Base-by-base conservation (phyloP, 495 filamentous ascomycete genomes). In the Xylaria grammica region DNA sequence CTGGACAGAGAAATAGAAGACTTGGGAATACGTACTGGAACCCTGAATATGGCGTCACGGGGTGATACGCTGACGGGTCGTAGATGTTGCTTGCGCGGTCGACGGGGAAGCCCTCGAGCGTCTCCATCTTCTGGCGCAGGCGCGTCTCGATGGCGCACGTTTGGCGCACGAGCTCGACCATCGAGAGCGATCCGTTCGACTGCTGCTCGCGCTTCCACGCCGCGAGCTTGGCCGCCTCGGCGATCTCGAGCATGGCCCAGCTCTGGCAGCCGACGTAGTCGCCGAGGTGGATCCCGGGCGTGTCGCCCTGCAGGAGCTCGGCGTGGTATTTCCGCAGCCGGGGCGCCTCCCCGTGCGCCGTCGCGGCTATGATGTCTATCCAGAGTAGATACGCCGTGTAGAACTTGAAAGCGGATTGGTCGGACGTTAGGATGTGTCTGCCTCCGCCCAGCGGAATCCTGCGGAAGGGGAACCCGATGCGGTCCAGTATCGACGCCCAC, bases 331-430 rank as follows among this genome's bases (percentile, higher is more conserved):
- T 58, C 52, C 67, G 67, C 5, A 85, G 74, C 50, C 75, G 73
- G 20, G 83, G 82, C 8, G 69, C 70, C 32, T 74, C 61, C 46
- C 74, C 71, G 17, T 75, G 62, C 8, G 70, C 54, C 1, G 78
- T 83, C 69, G 80, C 80, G 27, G 78, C 77, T 10, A 85, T 66
- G 52, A 81, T 73, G 67, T 86, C 83, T 65, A 78, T 75, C 34
- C 79, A 70, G 11, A 85, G 66, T 13, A 84, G 70, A 27, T 80
- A 72, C 1, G 81, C 73, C 9, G 81, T 74, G 32, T 74, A 84
- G 71, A 86, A 86, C 26, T 77, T 74, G 49, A 82, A 77, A 19
- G 80, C 79, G 0, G 82, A 78, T 63, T 85, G 81, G 53, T 83
- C 81, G n/a, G 81, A 67, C 13, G 68, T 79, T 66, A 72, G 76